phyloP scores from a whole-genome alignment of 192 early-diverging fungal genomes.

The Linnemannia exigua region DNA sequence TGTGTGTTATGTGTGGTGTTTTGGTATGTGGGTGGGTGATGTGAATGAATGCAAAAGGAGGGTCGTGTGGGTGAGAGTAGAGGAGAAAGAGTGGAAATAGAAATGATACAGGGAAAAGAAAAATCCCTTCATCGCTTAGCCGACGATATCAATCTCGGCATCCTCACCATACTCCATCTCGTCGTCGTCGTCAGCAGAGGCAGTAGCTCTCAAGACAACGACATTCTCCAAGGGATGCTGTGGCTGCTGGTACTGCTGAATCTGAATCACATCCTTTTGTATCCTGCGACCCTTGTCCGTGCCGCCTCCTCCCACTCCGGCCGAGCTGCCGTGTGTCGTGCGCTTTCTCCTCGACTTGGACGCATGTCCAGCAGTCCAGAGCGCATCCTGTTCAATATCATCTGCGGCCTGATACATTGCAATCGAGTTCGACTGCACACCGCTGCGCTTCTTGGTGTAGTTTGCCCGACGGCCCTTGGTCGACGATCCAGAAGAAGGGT shows the following conservation, averaged over 20 bases:
- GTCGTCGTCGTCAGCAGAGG: not conserved
- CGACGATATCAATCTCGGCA: constrained; percentile 50
- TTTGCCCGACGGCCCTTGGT: constrained; percentile 12
- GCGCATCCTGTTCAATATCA: not conserved
- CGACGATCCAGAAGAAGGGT: constrained; percentile 27
- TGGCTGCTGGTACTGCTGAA: constrained; percentile 17
- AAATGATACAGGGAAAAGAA: not conserved
- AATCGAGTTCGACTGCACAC: not conserved
- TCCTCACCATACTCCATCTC: constrained; percentile 51
- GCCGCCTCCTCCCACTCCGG: constrained; percentile 15
- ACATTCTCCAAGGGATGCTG: not conserved
- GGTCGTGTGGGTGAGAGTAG: not conserved
- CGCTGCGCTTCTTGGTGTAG: constrained; percentile 10
- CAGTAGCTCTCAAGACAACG: constrained; percentile 19
- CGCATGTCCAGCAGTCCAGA: not conserved
- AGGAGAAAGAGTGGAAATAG: not conserved
- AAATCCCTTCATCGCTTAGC: constrained; percentile 8
- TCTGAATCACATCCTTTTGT: constrained; percentile 29
- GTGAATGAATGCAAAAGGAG: not conserved
- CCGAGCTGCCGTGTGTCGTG: not conserved
- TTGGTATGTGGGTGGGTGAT: not conserved
- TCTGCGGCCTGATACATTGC: constrained; percentile 2
- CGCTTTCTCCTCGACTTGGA: constrained; percentile 31
- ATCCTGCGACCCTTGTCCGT: constrained; percentile 29
- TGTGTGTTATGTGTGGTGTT: not conserved